Evolutionary conservation across 2,329 filamentous ascomycete genomes (phyloP), one percentile per base, ranked within the genome.

Genomic region (Coniochaeta hoffmannii): DNA sequence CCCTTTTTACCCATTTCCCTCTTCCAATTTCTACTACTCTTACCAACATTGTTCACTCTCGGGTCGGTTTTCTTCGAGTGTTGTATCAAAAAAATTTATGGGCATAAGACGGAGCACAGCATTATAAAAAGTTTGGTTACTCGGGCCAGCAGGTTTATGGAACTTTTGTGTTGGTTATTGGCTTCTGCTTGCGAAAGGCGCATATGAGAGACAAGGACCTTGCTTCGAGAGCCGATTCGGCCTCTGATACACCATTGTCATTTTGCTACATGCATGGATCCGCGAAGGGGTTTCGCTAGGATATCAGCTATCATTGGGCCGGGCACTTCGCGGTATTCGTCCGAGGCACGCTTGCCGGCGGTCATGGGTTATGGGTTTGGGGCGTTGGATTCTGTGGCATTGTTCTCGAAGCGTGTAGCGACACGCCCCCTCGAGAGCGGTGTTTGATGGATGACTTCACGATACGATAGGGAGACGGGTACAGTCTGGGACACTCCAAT

Each of bases 61-160:
- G 50, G 32, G 50, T 17, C 32, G 19, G 32, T 36, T 19, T 53
- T 53, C 30, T 28, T 38, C 15, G 7, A 19, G 41, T 55, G 26
- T 50, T 55, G 53, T 54, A 53, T 51, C 46, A 38, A 56, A 60
- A 59, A 60, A 59, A 59, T n/a, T n/a, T n/a, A n/a, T n/a, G n/a
- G 55, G 59, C 59, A 60, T 60, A 55, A 55, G 55, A 55, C 57
- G 59, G 59, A 60, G 59, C 59, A 59, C 57, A 60, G 54, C 57
- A 60, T 60, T 49, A 60, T 60, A 60, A 60, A 60, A 60, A 60
- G 54, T 57, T 60, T 59, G 55, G 59, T 53, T 54, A 56, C n/a
- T 41, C 44, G 49, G 31, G 53, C 54, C 54, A 53, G 51, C 49
- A 55, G 49, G 50, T 17, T 15, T 55, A 56, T 55, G 52, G 24